Evolutionary conservation across 176 grass and related monocot genomes (phyloP), one percentile per base, ranked within the genome.

Genomic region (Dendrocalamus sinicus): DNA sequence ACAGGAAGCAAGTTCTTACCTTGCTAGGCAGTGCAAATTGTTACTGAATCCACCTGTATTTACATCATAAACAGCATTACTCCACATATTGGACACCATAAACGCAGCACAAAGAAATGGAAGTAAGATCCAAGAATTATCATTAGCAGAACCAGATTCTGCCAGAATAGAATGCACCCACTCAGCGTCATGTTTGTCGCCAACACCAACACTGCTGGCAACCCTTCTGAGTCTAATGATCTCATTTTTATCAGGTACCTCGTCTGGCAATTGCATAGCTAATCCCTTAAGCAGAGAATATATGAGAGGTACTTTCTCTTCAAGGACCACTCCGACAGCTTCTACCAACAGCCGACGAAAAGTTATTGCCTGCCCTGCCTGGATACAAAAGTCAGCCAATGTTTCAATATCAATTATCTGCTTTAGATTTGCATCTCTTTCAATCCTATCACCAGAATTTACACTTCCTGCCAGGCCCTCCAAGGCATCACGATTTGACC

Each of bases 31-130:
- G 58, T 95, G 93, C 59, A 98, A 53, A 89, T 98, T 98, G 80
- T 95, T 95, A 80, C 91, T 94, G 87, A 95, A 95, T 10, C 91
- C 93, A 68, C 96, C 90, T 78, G 86, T 90, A 80, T 84, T 95
- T 6, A 92, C 80, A 85, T 95, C 89, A 89, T 95, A 98, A 85
- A 80, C 77, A 81, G 90, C 87, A 50, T 73, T 87, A 74, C 86
- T 95, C 96, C 93, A 98, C n/a, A 92, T 81, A 79, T 85, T 91
- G 75, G 96, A 95, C 77, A 87, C 89, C 96, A 98, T 95, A 89
- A 98, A 98, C 70, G 91, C 91, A 81, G 96, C 88, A 79, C 89
- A 98, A 74, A 98, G 93, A 92, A 92, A 98, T 72, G 96, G 96
- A 88, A 98, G 91, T 61, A 98, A 78, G 84, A 81, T 87, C 96